Evolutionary conservation across 768 basidiomycete genomes (phyloP), one percentile per base, ranked within the genome.

Genomic region (Mycena albidolilacea): DNA sequence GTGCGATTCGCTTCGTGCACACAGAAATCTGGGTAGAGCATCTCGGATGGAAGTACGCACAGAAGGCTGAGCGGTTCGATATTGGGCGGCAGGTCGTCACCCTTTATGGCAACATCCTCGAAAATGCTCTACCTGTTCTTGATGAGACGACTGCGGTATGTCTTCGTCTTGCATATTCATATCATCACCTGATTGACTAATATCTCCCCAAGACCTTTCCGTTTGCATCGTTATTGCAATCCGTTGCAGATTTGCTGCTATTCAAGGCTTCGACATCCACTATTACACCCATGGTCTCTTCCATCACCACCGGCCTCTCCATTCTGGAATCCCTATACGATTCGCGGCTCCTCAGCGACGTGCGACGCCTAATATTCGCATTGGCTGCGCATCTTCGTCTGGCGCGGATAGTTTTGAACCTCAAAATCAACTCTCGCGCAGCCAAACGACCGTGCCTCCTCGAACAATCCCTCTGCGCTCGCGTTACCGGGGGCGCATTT

Each of bases 21-120:
- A 89, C 90, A 9, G 94, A 97, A 79, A 91, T 97, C 21, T 98
- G 97, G 97, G 89, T 93, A 0, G 92, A 93, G 76, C 93, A 95
- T 80, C 80, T 91, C 48, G 89, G 91, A 3, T 98, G 97, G 97
- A 94, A 94, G 79, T 98, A 96, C 75, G 85, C 86, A 5, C 92
- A 93, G 67, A 85, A 97, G 14, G 92, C 92, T 6, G 93, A 95
- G 78, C 88, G 94, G 48, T 97, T 95, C 77, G 93, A 95, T 83
- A 92, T 98, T 59, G 93, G 92, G 21, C 85, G 88, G 64, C 85
- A 91, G 17, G 85, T 96, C 35, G 87, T 90, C 11, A 84, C 85
- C 9, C 84, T 97, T 38, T 97, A 94, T 79, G 84, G 87, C 15
- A 87, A 89, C 50, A 87, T 96, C 14, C 80, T 97, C 57, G 85